These are phyloP conservation scores for Hemisphaericaspora lyxosophila DNA, from an alignment of 1,139 yeast genomes.

Conservation along the genomic window DNA sequence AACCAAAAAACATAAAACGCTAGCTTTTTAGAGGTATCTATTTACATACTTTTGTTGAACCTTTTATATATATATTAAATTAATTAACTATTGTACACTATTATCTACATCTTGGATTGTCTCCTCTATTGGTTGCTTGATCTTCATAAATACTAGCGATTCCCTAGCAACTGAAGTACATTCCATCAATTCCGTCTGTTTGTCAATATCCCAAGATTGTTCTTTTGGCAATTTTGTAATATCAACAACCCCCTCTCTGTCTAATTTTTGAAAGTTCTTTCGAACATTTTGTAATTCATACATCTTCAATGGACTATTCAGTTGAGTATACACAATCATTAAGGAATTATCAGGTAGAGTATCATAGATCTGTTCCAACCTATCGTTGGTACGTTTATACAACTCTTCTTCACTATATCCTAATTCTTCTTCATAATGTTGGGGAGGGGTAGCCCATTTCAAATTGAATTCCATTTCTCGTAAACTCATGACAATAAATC, in stretches of 20 bases:
- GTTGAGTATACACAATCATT: conserved; percentile 60
- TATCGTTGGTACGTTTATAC: conserved; percentile 34
- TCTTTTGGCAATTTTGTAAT: conserved; percentile 43
- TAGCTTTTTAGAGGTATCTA: not conserved
- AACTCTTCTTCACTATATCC: conserved; percentile 19
- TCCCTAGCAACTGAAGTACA: conserved; percentile 53
- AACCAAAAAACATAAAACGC: not conserved
- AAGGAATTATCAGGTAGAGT: conserved; percentile 59
- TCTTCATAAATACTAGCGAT: conserved; percentile 52
- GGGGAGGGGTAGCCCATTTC: conserved; percentile 23
- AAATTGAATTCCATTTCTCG: conserved; percentile 56
- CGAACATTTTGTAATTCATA: conserved; percentile 43
- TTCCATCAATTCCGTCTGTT: conserved; percentile 38
- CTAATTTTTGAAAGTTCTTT: conserved; percentile 16
- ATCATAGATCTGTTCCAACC: conserved; percentile 51
- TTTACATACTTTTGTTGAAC: too few species aligned
- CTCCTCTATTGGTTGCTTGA: conserved; percentile 30
- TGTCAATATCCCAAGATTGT: conserved; percentile 52
- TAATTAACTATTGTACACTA: too few species aligned
- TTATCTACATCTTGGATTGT: too few species aligned
- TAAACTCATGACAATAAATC: conserved; percentile 55
- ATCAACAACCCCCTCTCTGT: conserved; percentile 37
- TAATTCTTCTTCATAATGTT: conserved; percentile 21
- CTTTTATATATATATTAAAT: not conserved
- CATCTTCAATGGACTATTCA: conserved; percentile 61